These are phyloP conservation scores for Yamadazyma tumulicola DNA, from an alignment of 805 yeast genomes.

Conservation along the genomic window DNA sequence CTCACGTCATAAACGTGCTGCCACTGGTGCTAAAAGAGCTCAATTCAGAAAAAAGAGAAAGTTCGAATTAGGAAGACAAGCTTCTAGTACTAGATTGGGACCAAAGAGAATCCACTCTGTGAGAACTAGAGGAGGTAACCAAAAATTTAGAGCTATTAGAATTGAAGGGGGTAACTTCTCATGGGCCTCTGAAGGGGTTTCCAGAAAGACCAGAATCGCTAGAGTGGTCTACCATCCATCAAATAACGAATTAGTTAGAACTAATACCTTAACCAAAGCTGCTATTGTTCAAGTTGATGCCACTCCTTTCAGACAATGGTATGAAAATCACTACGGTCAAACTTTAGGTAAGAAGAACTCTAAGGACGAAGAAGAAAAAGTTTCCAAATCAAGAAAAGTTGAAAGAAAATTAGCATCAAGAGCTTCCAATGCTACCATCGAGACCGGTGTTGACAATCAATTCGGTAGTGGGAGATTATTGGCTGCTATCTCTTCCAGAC, in stretches of 20 bases:
- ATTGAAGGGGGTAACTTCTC: conserved; percentile 99
- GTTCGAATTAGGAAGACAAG: conserved; percentile 99
- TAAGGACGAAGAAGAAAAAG: conserved; percentile 49
- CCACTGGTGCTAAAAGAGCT: conserved; percentile 99
- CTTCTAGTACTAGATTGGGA: conserved; percentile 99
- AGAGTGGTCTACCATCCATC: conserved; percentile 99
- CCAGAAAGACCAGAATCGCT: conserved; percentile 98
- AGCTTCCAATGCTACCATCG: conserved; percentile 80
- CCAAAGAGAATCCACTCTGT: conserved; percentile 98
- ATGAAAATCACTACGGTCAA: conserved; percentile 96
- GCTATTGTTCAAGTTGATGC: conserved; percentile 99
- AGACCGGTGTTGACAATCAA: conserved; percentile 89
- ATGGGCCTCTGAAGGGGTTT: conserved; percentile 98
- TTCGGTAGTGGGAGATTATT: conserved; percentile 98
- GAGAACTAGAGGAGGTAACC: conserved; percentile 99
- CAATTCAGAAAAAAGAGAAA: conserved; percentile 99
- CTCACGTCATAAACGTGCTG: conserved; percentile 99
- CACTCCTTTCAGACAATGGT: conserved; percentile 99
- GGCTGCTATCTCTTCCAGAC: conserved; percentile 98
- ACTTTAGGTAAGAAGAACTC: conserved; percentile 69
- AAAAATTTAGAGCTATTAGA: conserved; percentile 99
- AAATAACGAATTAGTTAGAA: conserved; percentile 99
- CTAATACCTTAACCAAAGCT: conserved; percentile 98
- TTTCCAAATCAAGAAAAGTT: conserved; percentile 69
- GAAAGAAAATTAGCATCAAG: conserved; percentile 94